These are phyloP conservation scores for Tribonema minus DNA, from an alignment of 108 stramenopile species.

Conservation along the genomic window DNA sequence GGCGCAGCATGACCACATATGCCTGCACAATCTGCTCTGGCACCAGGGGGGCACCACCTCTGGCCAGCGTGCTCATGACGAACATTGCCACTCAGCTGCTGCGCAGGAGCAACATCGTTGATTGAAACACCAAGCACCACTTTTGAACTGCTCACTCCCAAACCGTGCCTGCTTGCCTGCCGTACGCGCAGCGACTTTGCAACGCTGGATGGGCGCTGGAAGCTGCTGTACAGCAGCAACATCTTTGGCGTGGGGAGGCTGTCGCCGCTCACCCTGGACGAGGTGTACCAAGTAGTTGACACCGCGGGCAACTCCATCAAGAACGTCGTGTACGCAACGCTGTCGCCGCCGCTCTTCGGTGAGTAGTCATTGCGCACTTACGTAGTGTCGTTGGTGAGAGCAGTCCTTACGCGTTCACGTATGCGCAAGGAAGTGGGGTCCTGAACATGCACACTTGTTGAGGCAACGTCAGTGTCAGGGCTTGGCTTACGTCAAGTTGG, in stretches of 20 bases:
- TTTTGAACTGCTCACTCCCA: not conserved
- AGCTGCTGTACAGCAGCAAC: slow-evolving; percentile 35
- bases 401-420: no score
- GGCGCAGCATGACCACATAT: no score
- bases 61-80: not conserved
- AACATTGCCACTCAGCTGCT: not conserved
- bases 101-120: not conserved
- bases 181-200: slow-evolving; percentile 10
- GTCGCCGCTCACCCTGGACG: slow-evolving; percentile 12
- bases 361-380: no score
- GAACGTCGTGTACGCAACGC: slow-evolving; percentile 17
- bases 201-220: slow-evolving; percentile 35
- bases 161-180: not conserved
- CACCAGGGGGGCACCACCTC: not conserved
- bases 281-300: slow-evolving; percentile 34
- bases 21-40: not conserved
- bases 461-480: no score
- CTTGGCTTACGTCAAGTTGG: no score
- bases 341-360: slow-evolving; percentile 31
- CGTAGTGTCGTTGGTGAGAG: no score
- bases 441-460: no score
- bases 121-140: not conserved
- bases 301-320: not conserved
- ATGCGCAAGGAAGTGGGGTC: no score
- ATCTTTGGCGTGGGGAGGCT: slow-evolving; percentile 17